phyloP scores from a whole-genome alignment of 352 stramenopile genomes.

The Phytophthora palmivora region DNA sequence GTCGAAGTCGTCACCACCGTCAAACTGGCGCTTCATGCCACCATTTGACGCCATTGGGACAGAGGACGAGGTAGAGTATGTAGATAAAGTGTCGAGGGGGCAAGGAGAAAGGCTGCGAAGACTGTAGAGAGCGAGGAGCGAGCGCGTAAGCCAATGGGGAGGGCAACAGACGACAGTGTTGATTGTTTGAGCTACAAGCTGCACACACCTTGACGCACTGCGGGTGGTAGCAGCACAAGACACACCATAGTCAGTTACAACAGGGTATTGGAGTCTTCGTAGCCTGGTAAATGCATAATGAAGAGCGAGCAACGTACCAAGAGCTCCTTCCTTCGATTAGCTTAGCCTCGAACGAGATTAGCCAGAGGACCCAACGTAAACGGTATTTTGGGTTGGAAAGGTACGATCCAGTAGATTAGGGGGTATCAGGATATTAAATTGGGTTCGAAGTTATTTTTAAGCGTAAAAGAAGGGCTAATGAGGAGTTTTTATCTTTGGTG shows the following conservation, averaged over 20 bases:
- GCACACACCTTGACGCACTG: slow-evolving; percentile 12
- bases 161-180: slow-evolving; percentile 9
- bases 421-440: neutral
- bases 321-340: slow-evolving; percentile 6
- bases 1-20: slow-evolving; percentile 36
- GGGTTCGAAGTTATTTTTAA: slow-evolving; percentile 16
- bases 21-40: slow-evolving; percentile 57
- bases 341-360: neutral
- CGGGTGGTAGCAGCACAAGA: slow-evolving; percentile 2
- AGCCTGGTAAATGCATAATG: slow-evolving; percentile 9
- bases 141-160: slow-evolving; percentile 22
- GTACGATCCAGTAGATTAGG: slow-evolving; percentile 1
- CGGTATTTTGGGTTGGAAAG: neutral
- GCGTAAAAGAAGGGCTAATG: slow-evolving; percentile 26
- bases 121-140: slow-evolving; percentile 9
- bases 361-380: neutral
- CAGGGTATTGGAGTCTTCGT: neutral
- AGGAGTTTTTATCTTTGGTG: slow-evolving; percentile 44
- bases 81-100: slow-evolving; percentile 7
- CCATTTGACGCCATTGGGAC: slow-evolving; percentile 26
- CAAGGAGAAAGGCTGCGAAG: slow-evolving; percentile 9
- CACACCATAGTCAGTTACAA: slow-evolving; percentile 5
- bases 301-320: slow-evolving; percentile 11
- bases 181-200: slow-evolving; percentile 27
- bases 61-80: neutral